Base-by-base conservation (phyloP, 352 stramenopile species). In the Peronospora belbahrii region DNA sequence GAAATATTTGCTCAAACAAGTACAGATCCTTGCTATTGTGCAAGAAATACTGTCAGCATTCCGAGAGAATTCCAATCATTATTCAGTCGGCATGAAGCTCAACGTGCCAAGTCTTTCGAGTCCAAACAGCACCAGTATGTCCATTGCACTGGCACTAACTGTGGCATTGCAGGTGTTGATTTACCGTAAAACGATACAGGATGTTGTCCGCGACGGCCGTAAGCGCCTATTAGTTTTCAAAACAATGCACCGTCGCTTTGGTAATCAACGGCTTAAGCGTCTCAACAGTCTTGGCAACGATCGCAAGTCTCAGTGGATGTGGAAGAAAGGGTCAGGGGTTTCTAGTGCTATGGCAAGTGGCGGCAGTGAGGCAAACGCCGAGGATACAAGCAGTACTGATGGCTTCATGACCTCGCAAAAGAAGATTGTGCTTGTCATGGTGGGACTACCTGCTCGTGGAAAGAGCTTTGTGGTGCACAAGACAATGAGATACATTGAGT, bases 401-500 rank as follows among this genome's bases (percentile, higher is more conserved):
- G 76, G 76, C 1, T 65, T 88, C 52, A 80, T 88, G 53, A 71
- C 59, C 0, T 79, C 74, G 31, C 76, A 88, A 54, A 88, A 88
- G 58, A 95, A 94, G 62, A 60, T 96, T 53, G 85, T 97, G 31
- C 78, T 97, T 38, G 85, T 96, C 19, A 86, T 97, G 65, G 90
- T 98, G 32, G 93, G 93, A 2, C 61, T 98, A n/a, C 90, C 93
- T 0, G 93, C 88, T 27, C 80, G 93, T 37, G 93, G 93, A 54
- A 98, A 98, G 81, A 97, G 84, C 45, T 98, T 98, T 55, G 89
- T 98, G 23, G 83, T 94, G 52, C 81, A 95, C 43, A 97, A 97
- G 60, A 69, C 96, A 4, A 71, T 86, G 45, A 81, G 82, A 34
- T 97, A 97, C 64, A 80, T 97, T n/a, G 80, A 88, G 50, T 98